Base-by-base conservation (phyloP, 2,329 filamentous ascomycete genomes). In the Ophiostoma triangulosporum region DNA sequence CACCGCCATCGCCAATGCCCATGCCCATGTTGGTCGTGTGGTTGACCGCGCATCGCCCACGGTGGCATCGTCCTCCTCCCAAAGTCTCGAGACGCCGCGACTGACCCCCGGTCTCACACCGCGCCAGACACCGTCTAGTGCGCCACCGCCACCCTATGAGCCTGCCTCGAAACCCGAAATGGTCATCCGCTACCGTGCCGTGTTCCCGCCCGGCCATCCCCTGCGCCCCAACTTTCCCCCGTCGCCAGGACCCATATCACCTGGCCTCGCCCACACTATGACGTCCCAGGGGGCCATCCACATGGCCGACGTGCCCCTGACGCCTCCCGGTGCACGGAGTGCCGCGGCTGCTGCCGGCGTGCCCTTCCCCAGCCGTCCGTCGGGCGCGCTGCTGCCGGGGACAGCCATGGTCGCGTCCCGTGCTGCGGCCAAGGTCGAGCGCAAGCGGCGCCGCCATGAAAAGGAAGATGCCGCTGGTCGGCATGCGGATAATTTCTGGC, bases 391-490 rank as follows among this genome's bases (percentile, higher is more conserved):
- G 69, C 22, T 64, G 64, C 48, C 64, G 65, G 12, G 69, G 1
- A 52, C 56, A 1, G n/a, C 70, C 4, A 60, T 64, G 31, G 74
- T 68, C 36, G 65, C 54, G 51, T 61, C 55, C 45, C 66, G 63
- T 32, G 66, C 65, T 0, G 29, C 54, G 0, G 68, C 73, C 54
- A 73, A 66, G 59, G 68, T 65, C 55, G 83, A 76, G 64, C 72
- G 70, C 43, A 71, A 70, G 62, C 75, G 73, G 54, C 74, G 71
- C 56, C 76, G 72, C 20, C 74, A 76, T 54, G 82, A 87, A 63
- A 84, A 83, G 56, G 82, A 87, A 64, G 83, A 87, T 38, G 72
- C 71, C 2, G 60, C 76, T 17, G 80, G 77, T 1, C 73, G 71
- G 49, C 79, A 75, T 57, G 64, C 72, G 1, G 81, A 81, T 2